Evolutionary conservation across 2,329 filamentous ascomycete species (phyloP), one percentile per base, ranked within the genome.

Genomic region (Cryphonectria nitschkei): DNA sequence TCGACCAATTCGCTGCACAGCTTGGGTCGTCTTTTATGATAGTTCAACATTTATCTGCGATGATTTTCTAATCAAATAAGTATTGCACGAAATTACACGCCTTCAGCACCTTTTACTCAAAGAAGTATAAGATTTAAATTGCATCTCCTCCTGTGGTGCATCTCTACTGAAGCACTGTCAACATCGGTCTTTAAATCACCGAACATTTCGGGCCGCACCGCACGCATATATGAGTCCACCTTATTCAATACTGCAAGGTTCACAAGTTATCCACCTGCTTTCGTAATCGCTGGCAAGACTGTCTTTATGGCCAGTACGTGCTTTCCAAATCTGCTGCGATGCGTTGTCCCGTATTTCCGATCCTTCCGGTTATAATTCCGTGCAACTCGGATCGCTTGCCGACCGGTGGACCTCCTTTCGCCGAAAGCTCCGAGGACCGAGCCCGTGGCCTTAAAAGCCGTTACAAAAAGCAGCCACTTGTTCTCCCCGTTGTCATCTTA

Each of bases 401-500:
- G 58, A 37, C 32, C 32, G 9, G 5, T 32, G 13, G 58, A 34
- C 19, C 34, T 19, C 22, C 58, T 8, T 37, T n/a, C 61, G 37
- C 61, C 61, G 61, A 65, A 52, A 65, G 19, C 26, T n/a, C 41
- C 63, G 63, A 65, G 43, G 5, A n/a, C 64, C 34, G 26, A 41
- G 46, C 34, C 64, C 19, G 16, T 32, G 50, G 19, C 29, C 26
- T 29, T 56, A 29, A 16, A 56, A 66, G 46, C 63, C 58, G 14
- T 4, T 19, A n/a, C 11, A 41, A 64, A 58, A 54, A 41, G 58
- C 16, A 52, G 14, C 56, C 50, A 62, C 63, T 64, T 61, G 32
- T 41, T 34, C 41, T 22, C 16, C 13, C 29, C 37, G 41, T 37
- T n/a, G 65, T 65, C 70, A 72, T 72, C 70, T 72, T 65, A 70